Evolutionary conservation across 805 yeast genomes (phyloP).

Genomic region (Cyberlindnera suaveolens): DNA sequence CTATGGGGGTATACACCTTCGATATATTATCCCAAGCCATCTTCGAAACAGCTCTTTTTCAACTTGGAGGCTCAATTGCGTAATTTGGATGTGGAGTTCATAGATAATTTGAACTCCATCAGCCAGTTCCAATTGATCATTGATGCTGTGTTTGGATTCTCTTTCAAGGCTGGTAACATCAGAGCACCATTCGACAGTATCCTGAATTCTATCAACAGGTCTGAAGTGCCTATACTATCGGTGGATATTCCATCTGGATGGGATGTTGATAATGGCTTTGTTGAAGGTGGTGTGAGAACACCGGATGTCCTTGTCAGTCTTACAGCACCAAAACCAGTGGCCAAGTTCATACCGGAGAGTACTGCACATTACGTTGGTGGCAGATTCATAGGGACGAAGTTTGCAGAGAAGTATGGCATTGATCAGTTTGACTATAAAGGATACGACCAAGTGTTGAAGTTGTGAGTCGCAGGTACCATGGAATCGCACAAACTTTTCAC

Average conservation of each 20-base stretch:
- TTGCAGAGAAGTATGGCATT: conserved; percentile 72
- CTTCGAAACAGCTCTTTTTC: conserved; percentile 48
- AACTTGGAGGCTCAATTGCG: conserved; percentile 62
- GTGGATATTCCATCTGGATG: conserved; percentile 96
- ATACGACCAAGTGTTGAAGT: conserved; percentile 43
- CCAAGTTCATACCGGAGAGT: conserved; percentile 35
- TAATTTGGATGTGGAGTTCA: conserved; percentile 54
- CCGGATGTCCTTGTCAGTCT: conserved; percentile 73
- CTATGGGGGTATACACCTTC: conserved; percentile 74
- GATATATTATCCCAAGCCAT: conserved; percentile 72
- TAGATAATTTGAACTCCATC: conserved; percentile 33
- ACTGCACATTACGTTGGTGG: conserved; percentile 80
- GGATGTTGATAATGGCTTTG: conserved; percentile 90
- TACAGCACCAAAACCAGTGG: conserved; percentile 93
- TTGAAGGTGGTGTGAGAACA: conserved; percentile 34
- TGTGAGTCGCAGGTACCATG: background rate
- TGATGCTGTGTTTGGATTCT: conserved; percentile 90
- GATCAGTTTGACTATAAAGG: conserved; percentile 56
- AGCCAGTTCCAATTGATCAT: conserved; percentile 37
- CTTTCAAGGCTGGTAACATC: conserved; percentile 77
- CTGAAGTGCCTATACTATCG: conserved; percentile 54
- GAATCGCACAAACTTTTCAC: no score
- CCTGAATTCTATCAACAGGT: conserved; percentile 34
- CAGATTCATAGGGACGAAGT: conserved; percentile 59
- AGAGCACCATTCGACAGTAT: conserved; percentile 65